Percentiles rank a stretch among this genome's conserved stretches.
Evolutionary conservation across 2,329 filamentous ascomycete genomes (phyloP).

Genomic region (Hymenoscyphus albidus): DNA sequence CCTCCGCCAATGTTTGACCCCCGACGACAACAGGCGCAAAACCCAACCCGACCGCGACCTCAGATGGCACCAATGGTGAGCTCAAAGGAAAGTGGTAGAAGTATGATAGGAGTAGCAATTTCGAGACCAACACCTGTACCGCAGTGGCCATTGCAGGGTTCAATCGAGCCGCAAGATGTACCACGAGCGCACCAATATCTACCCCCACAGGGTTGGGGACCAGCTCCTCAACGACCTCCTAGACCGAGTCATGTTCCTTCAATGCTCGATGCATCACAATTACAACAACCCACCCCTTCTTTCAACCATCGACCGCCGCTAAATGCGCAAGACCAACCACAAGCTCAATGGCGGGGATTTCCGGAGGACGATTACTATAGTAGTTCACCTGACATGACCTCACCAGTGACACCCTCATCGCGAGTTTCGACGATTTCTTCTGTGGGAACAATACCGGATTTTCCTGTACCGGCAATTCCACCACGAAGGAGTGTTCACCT

Average conservation of each 20-base stretch:
- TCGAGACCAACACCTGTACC: slow-evolving; percentile 46
- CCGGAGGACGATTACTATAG: slow-evolving; percentile 21
- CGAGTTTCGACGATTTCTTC: slow-evolving; percentile 52
- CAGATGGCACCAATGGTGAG: slow-evolving; percentile 24
- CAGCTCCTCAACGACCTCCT: slow-evolving; percentile 55
- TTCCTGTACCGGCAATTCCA: slow-evolving; percentile 31
- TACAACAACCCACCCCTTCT: slow-evolving; percentile 53
- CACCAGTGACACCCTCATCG: slow-evolving; percentile 47
- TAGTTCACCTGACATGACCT: slow-evolving; percentile 38
- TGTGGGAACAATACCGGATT: slow-evolving; percentile 55
- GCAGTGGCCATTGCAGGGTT: slow-evolving; percentile 50
- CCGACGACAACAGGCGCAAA: slow-evolving; percentile 15
- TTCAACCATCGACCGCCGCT: slow-evolving; percentile 47
- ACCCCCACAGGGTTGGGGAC: slow-evolving; percentile 47
- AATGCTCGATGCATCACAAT: slow-evolving; percentile 51
- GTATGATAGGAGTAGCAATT: slow-evolving; percentile 41
- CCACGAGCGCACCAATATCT: slow-evolving; percentile 41
- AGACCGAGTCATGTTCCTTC: slow-evolving; percentile 58
- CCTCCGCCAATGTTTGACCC: slow-evolving; percentile 22
- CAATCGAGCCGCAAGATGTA: slow-evolving; percentile 20
- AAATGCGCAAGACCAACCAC: slow-evolving; percentile 26
- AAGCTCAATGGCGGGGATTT: slow-evolving; percentile 9
- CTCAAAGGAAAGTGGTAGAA: slow-evolving; percentile 21
- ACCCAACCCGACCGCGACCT: slow-evolving; percentile 23
- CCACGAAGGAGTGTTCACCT: slow-evolving; percentile 48